A percentile compares a stretch with the other conserved stretches of the same genome.
Evolutionary conservation across 2,329 filamentous ascomycete genomes (phyloP).

Genomic region (Aphanoascus verrucosus): DNA sequence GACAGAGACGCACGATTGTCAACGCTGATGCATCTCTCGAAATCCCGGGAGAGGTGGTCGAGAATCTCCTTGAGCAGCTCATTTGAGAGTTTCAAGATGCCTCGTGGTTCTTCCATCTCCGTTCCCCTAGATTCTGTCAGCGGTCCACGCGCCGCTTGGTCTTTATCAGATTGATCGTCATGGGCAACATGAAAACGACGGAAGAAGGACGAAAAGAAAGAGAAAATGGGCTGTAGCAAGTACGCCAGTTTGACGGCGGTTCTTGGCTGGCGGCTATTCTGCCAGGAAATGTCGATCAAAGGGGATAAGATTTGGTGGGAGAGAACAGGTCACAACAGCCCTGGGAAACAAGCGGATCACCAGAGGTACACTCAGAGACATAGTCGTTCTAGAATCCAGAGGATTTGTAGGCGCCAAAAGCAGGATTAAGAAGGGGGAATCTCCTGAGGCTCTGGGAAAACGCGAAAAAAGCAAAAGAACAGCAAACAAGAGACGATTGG

Average conservation of each 20-base stretch:
- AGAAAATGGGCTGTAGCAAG: constrained; percentile 9
- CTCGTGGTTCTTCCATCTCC: constrained; percentile 18
- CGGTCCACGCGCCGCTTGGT: constrained; percentile 12
- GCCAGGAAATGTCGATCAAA: constrained; percentile 1
- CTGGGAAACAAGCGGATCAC: not conserved
- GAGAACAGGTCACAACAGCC: not conserved
- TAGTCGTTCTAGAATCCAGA: not conserved
- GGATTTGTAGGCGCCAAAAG: not conserved
- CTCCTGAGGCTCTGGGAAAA: not conserved
- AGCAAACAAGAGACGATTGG: constrained; percentile 3
- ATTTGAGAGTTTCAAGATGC: constrained; percentile 30
- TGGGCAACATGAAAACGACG: constrained; percentile 8
- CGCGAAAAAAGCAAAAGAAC: constrained; percentile 10
- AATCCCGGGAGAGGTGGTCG: constrained; percentile 42
- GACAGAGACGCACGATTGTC: constrained; percentile 45
- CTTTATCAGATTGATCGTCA: constrained; percentile 11
- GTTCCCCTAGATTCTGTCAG: constrained; percentile 5
- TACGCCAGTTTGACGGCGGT: constrained; percentile 10
- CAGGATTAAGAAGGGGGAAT: not conserved
- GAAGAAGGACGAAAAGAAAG: constrained; percentile 9
- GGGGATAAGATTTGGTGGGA: not conserved
- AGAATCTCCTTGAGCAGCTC: constrained; percentile 43
- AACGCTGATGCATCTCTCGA: constrained; percentile 41
- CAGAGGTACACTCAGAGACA: not conserved
- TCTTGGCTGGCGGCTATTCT: not conserved